Base-by-base conservation (phyloP, 306 rosid genomes). In the Corylus americana region DNA sequence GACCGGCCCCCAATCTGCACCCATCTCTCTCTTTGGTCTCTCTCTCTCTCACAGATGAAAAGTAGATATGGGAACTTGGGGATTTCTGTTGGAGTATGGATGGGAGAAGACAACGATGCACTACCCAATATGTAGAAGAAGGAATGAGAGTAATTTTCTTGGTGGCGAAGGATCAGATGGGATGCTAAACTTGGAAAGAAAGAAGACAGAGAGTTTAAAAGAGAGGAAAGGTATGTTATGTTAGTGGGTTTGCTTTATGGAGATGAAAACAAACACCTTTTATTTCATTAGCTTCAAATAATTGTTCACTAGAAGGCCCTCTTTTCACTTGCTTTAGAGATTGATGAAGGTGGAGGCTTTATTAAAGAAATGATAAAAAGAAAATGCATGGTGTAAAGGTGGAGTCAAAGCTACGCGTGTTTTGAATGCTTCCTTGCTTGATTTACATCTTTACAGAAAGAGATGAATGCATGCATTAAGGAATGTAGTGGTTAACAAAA, bases 1-100 rank as follows among this genome's bases (percentile, higher is more conserved):
- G 0, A 95, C 86, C 0, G 99, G 99, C 58, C 94, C 99, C 99
- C 99, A 96, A 74, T 96, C 99, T 11, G 97, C 94, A 31, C 81
- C 29, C 98, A 93, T 95, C 71, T 74, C 75, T 13, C 53, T 59
- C 55, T 6, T 8, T 11, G 9, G 18, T 2, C 14, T 80, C 81
- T 59, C 31, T 59, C 68, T 71, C 17, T 44, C 74, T 29, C 48
- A 35, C 76, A 59, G 25, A 49, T 18, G 3, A 71, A 25, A 39
- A 31, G 73, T 48, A 25, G 70, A 42, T 31, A 49, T 29, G 39
- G 74, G 29, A 31, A 48, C 70, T 69, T 79, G 35, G 73, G 66
- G 57, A 12, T 53, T 74, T 14, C 51, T 49, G 73, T 74, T 73
- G 44, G 44, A 76, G 80, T 63, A 11, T 31, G 70, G 42, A 50